Percentiles rank a stretch among this genome's conserved stretches.
These are phyloP conservation scores for Yamadazyma nakazawae DNA, from an alignment of 805 yeast genomes.

Conservation along the genomic window DNA sequence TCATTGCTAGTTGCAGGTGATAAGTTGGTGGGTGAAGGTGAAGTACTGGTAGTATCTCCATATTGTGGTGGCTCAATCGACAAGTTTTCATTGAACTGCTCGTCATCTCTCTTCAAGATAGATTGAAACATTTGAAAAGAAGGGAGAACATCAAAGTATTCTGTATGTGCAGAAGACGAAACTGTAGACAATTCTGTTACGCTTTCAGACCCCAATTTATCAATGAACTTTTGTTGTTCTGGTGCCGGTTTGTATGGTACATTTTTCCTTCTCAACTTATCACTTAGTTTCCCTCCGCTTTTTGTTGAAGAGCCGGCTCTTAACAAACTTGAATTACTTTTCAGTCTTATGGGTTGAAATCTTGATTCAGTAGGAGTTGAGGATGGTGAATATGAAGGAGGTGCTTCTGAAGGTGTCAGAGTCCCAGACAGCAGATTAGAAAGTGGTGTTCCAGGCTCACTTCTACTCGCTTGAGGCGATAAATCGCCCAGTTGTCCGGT, in stretches of 20 bases:
- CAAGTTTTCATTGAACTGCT: constrained; percentile 35
- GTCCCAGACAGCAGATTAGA: neutral
- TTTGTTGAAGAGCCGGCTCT: neutral
- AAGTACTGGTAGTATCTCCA: constrained; percentile 28
- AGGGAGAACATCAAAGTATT: constrained; percentile 57
- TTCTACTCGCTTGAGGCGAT: neutral
- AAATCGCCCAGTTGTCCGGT: neutral
- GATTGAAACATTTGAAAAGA: constrained; percentile 68
- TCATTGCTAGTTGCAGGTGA: constrained; percentile 2
- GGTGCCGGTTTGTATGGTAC: constrained; percentile 33
- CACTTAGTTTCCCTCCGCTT: neutral
- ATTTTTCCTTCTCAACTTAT: constrained; percentile 14
- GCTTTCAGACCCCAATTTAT: constrained; percentile 16
- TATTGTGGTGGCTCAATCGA: constrained; percentile 35
- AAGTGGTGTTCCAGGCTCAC: neutral
- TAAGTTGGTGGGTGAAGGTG: constrained; percentile 22
- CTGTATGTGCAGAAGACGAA: constrained; percentile 30
- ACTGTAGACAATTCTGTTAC: constrained; percentile 20
- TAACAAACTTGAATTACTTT: constrained; percentile 12
- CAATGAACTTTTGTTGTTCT: constrained; percentile 36
- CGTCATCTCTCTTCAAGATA: constrained; percentile 40
- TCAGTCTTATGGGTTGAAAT: constrained; percentile 10
- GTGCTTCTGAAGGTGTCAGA: constrained; percentile 4
- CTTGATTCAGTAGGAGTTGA: neutral
- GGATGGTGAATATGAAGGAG: constrained; percentile 12